Percentiles rank a stretch among this genome's conserved stretches.
Conservation (phyloP, 1,284 basidiomycete genomes). For the Irpex sp. region DNA sequence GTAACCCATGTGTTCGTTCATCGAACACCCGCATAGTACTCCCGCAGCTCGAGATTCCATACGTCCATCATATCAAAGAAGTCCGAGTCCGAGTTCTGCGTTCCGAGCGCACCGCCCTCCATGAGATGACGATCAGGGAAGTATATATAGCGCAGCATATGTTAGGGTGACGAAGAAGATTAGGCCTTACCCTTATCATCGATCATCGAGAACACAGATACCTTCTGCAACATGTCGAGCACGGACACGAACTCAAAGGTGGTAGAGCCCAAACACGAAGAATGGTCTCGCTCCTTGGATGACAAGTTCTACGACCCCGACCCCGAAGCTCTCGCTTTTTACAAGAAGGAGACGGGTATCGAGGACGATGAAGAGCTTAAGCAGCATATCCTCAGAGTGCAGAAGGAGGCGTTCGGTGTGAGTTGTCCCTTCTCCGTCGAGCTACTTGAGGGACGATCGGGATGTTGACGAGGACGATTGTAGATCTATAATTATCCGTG, state of each 20-base stretch:
- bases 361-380: conserved; percentile 36
- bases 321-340: conserved; percentile 32
- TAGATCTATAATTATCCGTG: conserved; percentile 34
- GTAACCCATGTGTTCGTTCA: too few species aligned
- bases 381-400: conserved; percentile 41
- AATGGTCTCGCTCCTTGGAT: neutral
- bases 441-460: neutral
- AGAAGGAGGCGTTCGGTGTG: conserved; percentile 41
- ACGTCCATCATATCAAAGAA: too few species aligned
- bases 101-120: too few species aligned
- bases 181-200: too few species aligned
- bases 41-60: too few species aligned
- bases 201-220: too few species aligned
- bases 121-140: too few species aligned
- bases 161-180: too few species aligned
- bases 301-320: conserved; percentile 11
- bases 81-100: too few species aligned
- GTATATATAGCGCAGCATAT: too few species aligned
- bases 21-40: too few species aligned
- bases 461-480: neutral
- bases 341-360: conserved; percentile 40
- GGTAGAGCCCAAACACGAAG: neutral
- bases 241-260: neutral
- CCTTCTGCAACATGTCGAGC: too few species aligned
- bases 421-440: neutral